Conservation (phyloP, 2,329 filamentous ascomycete species). For the Phaeosphaeria sp. region DNA sequence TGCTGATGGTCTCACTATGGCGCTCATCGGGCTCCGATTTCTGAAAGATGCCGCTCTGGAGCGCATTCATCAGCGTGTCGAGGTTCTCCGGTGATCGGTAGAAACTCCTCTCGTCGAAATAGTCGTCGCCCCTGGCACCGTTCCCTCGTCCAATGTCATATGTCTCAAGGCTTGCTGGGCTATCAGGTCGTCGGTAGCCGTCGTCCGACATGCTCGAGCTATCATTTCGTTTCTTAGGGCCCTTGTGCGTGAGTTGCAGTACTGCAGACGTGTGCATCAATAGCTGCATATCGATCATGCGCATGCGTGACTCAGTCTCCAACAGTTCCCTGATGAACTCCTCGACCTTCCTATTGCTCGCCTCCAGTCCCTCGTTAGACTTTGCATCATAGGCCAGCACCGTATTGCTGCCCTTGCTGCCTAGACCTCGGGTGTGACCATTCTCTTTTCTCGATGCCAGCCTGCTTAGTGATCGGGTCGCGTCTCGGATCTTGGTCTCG, state of each 20-base stretch:
- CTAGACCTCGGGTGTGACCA: slow-evolving; percentile 58
- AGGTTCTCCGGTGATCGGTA: slow-evolving; percentile 73
- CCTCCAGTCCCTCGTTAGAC: slow-evolving; percentile 75
- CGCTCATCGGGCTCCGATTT: slow-evolving; percentile 34
- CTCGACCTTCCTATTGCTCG: slow-evolving; percentile 82
- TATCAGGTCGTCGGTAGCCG: slow-evolving; percentile 64
- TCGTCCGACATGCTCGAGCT: slow-evolving; percentile 48
- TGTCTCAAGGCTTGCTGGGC: slow-evolving; percentile 77
- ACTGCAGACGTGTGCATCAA: slow-evolving; percentile 93
- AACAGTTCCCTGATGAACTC: slow-evolving; percentile 82
- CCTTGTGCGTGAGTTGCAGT: slow-evolving; percentile 85
- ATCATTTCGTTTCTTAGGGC: slow-evolving; percentile 65
- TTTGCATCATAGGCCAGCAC: slow-evolving; percentile 42
- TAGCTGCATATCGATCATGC: slow-evolving; percentile 75
- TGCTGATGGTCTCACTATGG: slow-evolving; percentile 60
- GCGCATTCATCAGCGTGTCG: slow-evolving; percentile 55
- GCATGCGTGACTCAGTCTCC: slow-evolving; percentile 75
- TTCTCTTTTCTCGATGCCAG: slow-evolving; percentile 70
- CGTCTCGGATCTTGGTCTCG: slow-evolving; percentile 93
- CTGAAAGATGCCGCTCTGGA: slow-evolving; percentile 46
- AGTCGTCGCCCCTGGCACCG: slow-evolving; percentile 61
- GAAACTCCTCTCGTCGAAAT: slow-evolving; percentile 79
- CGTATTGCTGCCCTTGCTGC: slow-evolving; percentile 53
- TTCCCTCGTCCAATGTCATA: slow-evolving; percentile 64
- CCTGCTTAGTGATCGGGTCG: slow-evolving; percentile 82